Evolutionary conservation across 2,329 filamentous ascomycete genomes (phyloP).

Genomic region (Periconia digitata): DNA sequence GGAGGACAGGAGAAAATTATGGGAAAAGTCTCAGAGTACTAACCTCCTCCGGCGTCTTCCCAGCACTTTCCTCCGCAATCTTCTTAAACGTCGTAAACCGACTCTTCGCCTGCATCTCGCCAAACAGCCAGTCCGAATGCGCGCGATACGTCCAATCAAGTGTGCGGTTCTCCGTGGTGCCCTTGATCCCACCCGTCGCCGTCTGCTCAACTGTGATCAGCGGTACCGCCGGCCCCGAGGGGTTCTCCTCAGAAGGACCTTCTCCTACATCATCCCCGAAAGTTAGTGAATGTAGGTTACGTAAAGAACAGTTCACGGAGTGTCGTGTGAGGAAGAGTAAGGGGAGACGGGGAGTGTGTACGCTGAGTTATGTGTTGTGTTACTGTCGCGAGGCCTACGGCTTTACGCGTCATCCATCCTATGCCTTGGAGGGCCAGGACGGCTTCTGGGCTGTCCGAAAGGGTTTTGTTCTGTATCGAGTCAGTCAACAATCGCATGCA

Average conservation of each 20-base stretch:
- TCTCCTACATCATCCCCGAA: slow-evolving; percentile 10
- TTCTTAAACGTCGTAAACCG: slow-evolving; percentile 47
- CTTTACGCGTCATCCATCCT: slow-evolving; percentile 70
- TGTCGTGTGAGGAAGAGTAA: neutral
- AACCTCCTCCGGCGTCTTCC: slow-evolving; percentile 12
- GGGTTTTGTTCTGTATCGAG: slow-evolving; percentile 68
- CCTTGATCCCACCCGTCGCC: slow-evolving; percentile 69
- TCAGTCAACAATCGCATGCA: neutral
- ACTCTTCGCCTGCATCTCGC: slow-evolving; percentile 64
- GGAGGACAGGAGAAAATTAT: no score
- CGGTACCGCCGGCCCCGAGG: slow-evolving; percentile 36
- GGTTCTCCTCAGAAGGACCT: slow-evolving; percentile 45
- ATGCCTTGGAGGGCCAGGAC: slow-evolving; percentile 64
- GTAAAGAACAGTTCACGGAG: neutral
- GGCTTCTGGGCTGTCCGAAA: slow-evolving; percentile 69
- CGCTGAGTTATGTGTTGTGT: slow-evolving; percentile 59
- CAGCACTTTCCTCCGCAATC: slow-evolving; percentile 23
- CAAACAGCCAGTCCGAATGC: slow-evolving; percentile 80
- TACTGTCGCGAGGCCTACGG: slow-evolving; percentile 68
- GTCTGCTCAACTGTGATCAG: slow-evolving; percentile 75
- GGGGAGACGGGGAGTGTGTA: neutral
- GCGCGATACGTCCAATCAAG: slow-evolving; percentile 63
- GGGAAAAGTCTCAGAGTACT: no score
- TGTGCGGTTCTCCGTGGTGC: slow-evolving; percentile 61
- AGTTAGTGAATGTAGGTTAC: neutral